phyloP scores from a whole-genome alignment of 2,329 filamentous ascomycete species.

The Lasiodiplodia gonubiensis region DNA sequence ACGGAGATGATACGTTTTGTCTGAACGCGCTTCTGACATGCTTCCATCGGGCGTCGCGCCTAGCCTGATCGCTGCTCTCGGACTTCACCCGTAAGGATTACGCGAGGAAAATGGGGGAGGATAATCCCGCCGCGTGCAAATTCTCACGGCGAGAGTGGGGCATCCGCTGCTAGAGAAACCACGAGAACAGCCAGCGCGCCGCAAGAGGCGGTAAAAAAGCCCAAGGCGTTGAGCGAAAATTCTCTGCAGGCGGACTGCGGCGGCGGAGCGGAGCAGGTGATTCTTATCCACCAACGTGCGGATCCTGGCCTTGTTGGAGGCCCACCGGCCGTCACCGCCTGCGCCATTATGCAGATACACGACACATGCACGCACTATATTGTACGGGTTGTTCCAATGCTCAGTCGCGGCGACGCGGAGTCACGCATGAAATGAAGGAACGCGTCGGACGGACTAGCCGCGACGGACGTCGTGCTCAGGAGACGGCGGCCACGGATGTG shows the following conservation, averaged over 20 bases:
- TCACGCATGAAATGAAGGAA: slow-evolving; percentile 24
- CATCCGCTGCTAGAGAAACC: slow-evolving; percentile 25
- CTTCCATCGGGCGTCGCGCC: slow-evolving; percentile 22
- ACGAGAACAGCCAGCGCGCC: slow-evolving; percentile 15
- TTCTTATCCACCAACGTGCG: slow-evolving; percentile 26
- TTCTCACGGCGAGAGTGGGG: slow-evolving; percentile 24
- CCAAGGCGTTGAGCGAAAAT: slow-evolving; percentile 26
- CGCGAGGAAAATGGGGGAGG: slow-evolving; percentile 25
- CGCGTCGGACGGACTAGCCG: slow-evolving; percentile 17
- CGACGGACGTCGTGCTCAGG: slow-evolving; percentile 26
- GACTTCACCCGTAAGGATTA: slow-evolving; percentile 25
- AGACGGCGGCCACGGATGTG: slow-evolving; percentile 25
- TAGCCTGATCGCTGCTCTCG: slow-evolving; percentile 21
- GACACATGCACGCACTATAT: slow-evolving; percentile 19
- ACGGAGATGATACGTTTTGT: slow-evolving; percentile 25
- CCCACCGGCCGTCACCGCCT: slow-evolving; percentile 28
- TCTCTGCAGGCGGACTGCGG: slow-evolving; percentile 28
- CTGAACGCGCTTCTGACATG: slow-evolving; percentile 18
- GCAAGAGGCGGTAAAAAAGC: slow-evolving; percentile 20
- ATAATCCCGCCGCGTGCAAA: slow-evolving; percentile 20
- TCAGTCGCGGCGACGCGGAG: slow-evolving; percentile 18
- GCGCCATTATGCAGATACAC: slow-evolving; percentile 21
- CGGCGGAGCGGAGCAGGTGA: slow-evolving; percentile 29
- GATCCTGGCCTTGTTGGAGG: slow-evolving; percentile 23
- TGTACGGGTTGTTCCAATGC: slow-evolving; percentile 14